Base-by-base conservation (phyloP, 192 early-diverging fungal genomes). In the Phycomyces nitens region DNA sequence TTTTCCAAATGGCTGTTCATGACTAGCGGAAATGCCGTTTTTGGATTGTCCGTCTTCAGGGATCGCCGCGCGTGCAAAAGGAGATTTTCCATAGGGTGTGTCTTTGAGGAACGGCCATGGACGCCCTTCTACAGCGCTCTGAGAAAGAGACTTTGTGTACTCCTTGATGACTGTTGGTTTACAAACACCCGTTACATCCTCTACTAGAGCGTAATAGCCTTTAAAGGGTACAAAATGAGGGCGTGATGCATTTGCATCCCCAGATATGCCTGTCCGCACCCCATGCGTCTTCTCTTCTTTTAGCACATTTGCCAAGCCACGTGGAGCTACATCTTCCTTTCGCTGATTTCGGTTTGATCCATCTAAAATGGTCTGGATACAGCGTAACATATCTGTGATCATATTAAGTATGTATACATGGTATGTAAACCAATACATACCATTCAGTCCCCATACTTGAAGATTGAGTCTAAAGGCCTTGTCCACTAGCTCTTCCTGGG, bases 281-380 rank as follows among this genome's bases (percentile, higher is more conserved):
- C 69, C 69, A 50, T 51, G 63, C 8, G 44, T 44, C 16, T 70
- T 62, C 20, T 70, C 69, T 57, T 62, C 60, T 26, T 53, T 54
- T 12, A 58, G 50, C 11, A 67, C 49, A 27, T 60, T 56, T 3
- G 40, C 58, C 50, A 67, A 44, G 6, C 16, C 49, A 18, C 50
- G 42, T 14, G 29, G 54, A 27, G 40, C 43, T 26, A 16, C 43
- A 29, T 29, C 16, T 5, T 58, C 39, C 40, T 22, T 53, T n/a
- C 51, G 38, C 22, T 29, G 34, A n/a, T 40, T 43, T 16, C 56
- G 64, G 15, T 20, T 67, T 26, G 38, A 38, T 18, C 22, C 40
- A 12, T 56, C 26, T 8, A 66, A 22, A 10, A 66, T 23, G 0
- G 43, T 18, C 47, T 50, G 14, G n/a, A 66, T 24, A 18, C 34